A percentile compares a stretch with the other conserved stretches of the same genome.
phyloP scores from a whole-genome alignment of 371 early-diverging fungal species.

The Rhizopus delemar region DNA sequence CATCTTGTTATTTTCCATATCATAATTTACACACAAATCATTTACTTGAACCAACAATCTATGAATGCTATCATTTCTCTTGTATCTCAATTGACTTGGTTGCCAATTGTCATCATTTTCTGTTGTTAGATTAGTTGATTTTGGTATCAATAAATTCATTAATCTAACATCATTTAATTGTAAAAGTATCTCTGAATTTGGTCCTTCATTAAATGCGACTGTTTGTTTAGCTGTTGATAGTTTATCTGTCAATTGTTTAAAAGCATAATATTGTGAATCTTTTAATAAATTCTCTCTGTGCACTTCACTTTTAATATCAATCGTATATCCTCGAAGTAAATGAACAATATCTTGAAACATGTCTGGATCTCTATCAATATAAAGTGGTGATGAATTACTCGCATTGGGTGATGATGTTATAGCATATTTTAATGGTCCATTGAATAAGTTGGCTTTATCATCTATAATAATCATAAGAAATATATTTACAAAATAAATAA shows the following conservation, averaged over 20 bases:
- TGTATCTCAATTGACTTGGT: background rate
- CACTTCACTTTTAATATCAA: conserved; percentile 59
- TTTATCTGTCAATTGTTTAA: conserved; percentile 55
- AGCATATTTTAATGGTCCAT: conserved; percentile 43
- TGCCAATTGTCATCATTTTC: background rate
- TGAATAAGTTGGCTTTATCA: conserved; percentile 43
- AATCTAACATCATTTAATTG: conserved; percentile 45
- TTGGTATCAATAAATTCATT: conserved; percentile 28
- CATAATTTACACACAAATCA: conserved; percentile 30
- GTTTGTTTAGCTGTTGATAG: conserved; percentile 44
- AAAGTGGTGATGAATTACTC: conserved; percentile 41
- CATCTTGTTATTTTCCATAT: conserved; percentile 15
- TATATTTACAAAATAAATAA: conserved; percentile 1
- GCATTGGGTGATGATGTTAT: conserved; percentile 27
- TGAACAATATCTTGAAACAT: conserved; percentile 62
- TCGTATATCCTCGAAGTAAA: conserved; percentile 63
- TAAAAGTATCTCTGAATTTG: conserved; percentile 39
- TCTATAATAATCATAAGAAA: conserved; percentile 24
- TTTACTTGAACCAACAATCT: conserved; percentile 45
- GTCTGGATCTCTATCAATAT: conserved; percentile 63
- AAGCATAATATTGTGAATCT: conserved; percentile 63
- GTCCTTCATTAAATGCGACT: conserved; percentile 42
- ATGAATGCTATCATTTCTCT: conserved; percentile 9
- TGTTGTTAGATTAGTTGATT: conserved; percentile 7
- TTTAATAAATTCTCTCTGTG: conserved; percentile 63